Base-by-base conservation (phyloP, 345 rosid species). In the Eucalyptus coolabah region DNA sequence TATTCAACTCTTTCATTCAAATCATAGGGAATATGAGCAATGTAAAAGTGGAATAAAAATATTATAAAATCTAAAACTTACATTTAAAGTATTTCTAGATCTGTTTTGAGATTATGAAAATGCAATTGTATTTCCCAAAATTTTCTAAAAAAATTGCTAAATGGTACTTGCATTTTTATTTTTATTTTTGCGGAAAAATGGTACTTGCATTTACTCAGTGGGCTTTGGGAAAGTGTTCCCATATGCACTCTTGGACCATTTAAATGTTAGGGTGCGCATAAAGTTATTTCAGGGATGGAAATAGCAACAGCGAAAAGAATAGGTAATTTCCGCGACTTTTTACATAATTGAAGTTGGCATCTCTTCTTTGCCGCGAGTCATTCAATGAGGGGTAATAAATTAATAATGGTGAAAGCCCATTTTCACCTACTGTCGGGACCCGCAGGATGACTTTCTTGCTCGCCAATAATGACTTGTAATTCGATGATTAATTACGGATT, bases 121-220 rank as follows among this genome's bases (percentile, higher is more conserved):
- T 10, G 63, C 63, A 56, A 24, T 56, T 56, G 3, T 56, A 56
- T 56, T 56, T 56, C 13, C 6, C 63, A 56, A 56, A 56, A 56
- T 26, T 56, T 0, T 56, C 28, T 13, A 56, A 56, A 56, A 56
- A 56, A 0, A 0, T 56, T 56, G 63, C 13, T 19, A 24, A 56
- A 24, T 11, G 30, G 0, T 24, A 9, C 63, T 56, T 10, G 63
- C 2, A 56, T 56, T 56, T 56, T n/a, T n/a, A n/a, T n/a, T n/a
- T n/a, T n/a, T n/a, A n/a, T n/a, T n/a, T n/a, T n/a, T n/a, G n/a
- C n/a, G n/a, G n/a, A n/a, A n/a, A 24, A 56, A 24, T 11, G 30
- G 0, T 24, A 9, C 63, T 56, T 10, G 63, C 2, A 56, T 56
- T 56, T 56, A 26, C 63, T 23, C 14, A 0, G 6, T 23, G 63